phyloP scores from a whole-genome alignment of 2,329 filamentous ascomycete genomes.

The Exophiala sp. region DNA sequence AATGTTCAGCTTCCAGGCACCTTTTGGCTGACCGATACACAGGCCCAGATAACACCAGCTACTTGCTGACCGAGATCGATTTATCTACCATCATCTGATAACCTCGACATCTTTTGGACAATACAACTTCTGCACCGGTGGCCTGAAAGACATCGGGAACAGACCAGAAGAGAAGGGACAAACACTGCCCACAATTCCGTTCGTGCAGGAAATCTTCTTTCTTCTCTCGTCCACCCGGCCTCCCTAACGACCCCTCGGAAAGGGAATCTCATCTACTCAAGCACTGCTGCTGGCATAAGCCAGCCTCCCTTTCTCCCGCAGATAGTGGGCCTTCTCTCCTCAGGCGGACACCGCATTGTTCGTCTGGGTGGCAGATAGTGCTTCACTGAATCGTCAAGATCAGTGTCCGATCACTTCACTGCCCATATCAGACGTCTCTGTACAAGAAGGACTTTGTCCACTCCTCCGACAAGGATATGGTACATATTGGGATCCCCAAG shows the following conservation, averaged over 20 bases:
- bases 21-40: constrained; percentile 8
- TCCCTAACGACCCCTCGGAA: constrained; percentile 71
- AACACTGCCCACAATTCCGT: constrained; percentile 77
- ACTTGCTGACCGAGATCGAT: constrained; percentile 19
- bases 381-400: constrained; percentile 59
- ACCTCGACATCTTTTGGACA: constrained; percentile 58
- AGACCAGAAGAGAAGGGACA: constrained; percentile 51
- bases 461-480: constrained; percentile 59
- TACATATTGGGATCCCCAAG: constrained; percentile 71
- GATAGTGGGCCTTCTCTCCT: constrained; percentile 94
- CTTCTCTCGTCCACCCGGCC: constrained; percentile 77
- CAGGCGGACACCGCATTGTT: constrained; percentile 88
- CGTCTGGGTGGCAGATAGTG: constrained; percentile 97
- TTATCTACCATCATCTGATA: constrained; percentile 20
- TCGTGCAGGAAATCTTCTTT: constrained; percentile 72
- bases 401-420: constrained; percentile 21
- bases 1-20: constrained; percentile 6
- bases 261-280: constrained; percentile 51
- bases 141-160: constrained; percentile 45
- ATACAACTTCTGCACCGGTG: constrained; percentile 77
- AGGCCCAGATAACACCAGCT: constrained; percentile 60
- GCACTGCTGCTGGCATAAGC: constrained; percentile 73
- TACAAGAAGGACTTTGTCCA: constrained; percentile 21
- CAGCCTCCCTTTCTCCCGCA: constrained; percentile 61
- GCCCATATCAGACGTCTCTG: constrained; percentile 12